A percentile compares a stretch with the other conserved stretches of the same genome.
Conservation (phyloP, 2,329 filamentous ascomycete species). For the Neonectria faginata region DNA sequence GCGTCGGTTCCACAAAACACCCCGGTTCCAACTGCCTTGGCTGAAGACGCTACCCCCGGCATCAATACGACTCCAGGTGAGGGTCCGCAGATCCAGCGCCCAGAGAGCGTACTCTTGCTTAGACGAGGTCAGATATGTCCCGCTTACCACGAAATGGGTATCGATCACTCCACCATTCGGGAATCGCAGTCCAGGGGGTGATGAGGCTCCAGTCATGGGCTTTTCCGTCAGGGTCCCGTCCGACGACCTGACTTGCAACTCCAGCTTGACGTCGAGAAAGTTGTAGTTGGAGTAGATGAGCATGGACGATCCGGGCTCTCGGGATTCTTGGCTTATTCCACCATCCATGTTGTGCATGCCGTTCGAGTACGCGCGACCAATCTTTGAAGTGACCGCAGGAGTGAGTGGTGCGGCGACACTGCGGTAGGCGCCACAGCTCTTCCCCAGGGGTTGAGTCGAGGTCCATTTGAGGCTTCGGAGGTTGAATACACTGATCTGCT, state of each 20-base stretch:
- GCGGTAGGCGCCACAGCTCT: slow-evolving; percentile 95
- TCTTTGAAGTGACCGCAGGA: slow-evolving; percentile 71
- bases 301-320: slow-evolving; percentile 78
- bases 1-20: slow-evolving; percentile 90
- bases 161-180: slow-evolving; percentile 96
- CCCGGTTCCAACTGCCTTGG: slow-evolving; percentile 97
- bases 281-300: slow-evolving; percentile 99
- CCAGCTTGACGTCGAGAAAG: slow-evolving; percentile 95
- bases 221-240: slow-evolving; percentile 89
- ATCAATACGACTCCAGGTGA: slow-evolving; percentile 96
- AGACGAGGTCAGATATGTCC: slow-evolving; percentile 95
- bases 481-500: slow-evolving; percentile 99
- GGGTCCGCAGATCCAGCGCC: slow-evolving; percentile 87
- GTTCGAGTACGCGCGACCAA: slow-evolving; percentile 69
- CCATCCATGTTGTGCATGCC: slow-evolving; percentile 57
- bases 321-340: slow-evolving; percentile 63
- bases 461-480: slow-evolving; percentile 96
- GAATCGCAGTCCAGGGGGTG: slow-evolving; percentile 92
- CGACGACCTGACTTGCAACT: slow-evolving; percentile 86
- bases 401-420: slow-evolving; percentile 91
- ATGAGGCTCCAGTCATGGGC: slow-evolving; percentile 87
- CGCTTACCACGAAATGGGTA: slow-evolving; percentile 96
- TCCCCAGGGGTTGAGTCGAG: slow-evolving; percentile 84
- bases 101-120: slow-evolving; percentile 98
- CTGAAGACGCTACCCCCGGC: slow-evolving; percentile 94